Base-by-base conservation (phyloP, 1,139 yeast species). In the Kluyveromyces marxianus region DNA sequence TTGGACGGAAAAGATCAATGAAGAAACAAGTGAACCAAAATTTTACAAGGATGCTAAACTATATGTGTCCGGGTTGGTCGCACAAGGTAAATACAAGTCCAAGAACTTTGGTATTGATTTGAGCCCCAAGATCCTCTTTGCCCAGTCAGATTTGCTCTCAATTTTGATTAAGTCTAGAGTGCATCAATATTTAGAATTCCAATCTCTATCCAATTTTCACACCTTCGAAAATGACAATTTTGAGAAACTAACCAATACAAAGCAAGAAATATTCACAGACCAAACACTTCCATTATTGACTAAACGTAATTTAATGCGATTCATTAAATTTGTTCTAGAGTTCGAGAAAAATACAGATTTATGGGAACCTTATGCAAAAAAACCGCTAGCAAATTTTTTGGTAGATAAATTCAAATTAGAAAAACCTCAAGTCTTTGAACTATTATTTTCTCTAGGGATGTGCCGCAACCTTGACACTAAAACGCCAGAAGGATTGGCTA, bases 201-300 rank as follows among this genome's bases (percentile, higher is more conserved):
- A 88, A 68, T 83, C 96, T 31, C 69, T 92, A 53, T 79, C 89
- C 40, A 82, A 83, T 55, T 89, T 90, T 70, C 97, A 90, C 65
- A 88, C 95, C 21, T 92, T 76, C 67, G 96, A 89, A 67, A 83
- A 88, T 59, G 97, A 90, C 64, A 75, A 80, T 44, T 90, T 92
- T 67, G 95, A 88, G 57, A 85, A 87, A 63, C 75, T 89, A 58
- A 79, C 90, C 33, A 77, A 77, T 49, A 79, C 96, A 31, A 90
- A 89, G 61, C 95, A 92, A 65, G 97, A 90, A 57, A 90, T 94
- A 44, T 94, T 94, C 69, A 86, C 96, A 31, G 92, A 88, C 66
- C 92, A 89, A 62, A 74, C 87, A 6, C 71, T 94, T 53, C 74
- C 89, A 10, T 70, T 90, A 45, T 67, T 79, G 49, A 80, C 95